Percentiles rank a stretch among this genome's conserved stretches.
Evolutionary conservation across 495 filamentous ascomycete genomes (phyloP).

Genomic region (Gamarada debralockiae): DNA sequence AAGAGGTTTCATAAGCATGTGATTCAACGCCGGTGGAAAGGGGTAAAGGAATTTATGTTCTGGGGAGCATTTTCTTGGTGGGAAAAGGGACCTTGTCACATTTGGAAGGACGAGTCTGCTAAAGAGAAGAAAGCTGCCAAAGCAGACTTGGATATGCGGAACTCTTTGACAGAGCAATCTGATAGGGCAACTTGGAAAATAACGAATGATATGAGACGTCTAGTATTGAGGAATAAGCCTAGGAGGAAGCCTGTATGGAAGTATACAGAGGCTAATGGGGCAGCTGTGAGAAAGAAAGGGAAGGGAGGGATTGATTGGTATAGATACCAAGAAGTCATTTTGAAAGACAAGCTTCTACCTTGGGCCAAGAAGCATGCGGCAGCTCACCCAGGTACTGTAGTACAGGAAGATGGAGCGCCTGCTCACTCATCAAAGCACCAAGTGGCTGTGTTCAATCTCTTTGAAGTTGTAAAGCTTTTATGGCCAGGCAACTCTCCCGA

Average conservation of each 20-base stretch:
- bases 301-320: constrained; percentile 4
- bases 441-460: background rate
- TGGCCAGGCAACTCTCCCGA: constrained; percentile 5
- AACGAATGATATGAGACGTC: constrained; percentile 10
- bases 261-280: background rate
- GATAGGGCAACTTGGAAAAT: constrained; percentile 17
- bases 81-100: constrained; percentile 32
- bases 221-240: background rate
- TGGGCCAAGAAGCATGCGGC: background rate
- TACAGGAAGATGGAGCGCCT: background rate
- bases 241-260: constrained; percentile 3
- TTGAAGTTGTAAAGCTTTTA: background rate
- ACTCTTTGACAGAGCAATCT: background rate
- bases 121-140: background rate
- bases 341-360: constrained; percentile 3
- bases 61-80: constrained; percentile 34
- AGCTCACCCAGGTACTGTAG: background rate
- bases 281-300: background rate
- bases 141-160: background rate
- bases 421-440: background rate
- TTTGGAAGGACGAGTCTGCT: constrained; percentile 25
- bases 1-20: constrained; percentile 15
- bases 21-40: constrained; percentile 32
- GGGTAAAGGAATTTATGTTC: constrained; percentile 35
- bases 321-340: background rate